Conservation (phyloP, 306 rosid genomes). For the Hippophae rhamnoides region DNA sequence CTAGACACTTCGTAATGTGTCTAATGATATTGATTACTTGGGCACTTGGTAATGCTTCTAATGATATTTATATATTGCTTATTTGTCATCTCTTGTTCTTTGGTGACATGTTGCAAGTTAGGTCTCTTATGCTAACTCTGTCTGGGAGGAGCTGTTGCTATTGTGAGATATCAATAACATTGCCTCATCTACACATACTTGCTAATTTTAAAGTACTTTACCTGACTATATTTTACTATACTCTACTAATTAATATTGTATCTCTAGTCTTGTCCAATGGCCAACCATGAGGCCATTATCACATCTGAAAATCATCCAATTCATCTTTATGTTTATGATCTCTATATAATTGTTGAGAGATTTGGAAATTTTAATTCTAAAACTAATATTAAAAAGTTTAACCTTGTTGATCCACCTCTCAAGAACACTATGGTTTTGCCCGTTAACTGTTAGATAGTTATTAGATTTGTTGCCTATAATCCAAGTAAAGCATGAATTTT, state of each 20-base stretch:
- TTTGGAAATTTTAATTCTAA: constrained; percentile 70
- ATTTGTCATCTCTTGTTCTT: constrained; percentile 14
- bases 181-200: too few relatives aligned
- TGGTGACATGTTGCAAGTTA: constrained; percentile 51
- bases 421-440: constrained; percentile 86
- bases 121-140: constrained; percentile 97
- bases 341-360: constrained; percentile 68
- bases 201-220: too few relatives aligned
- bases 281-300: constrained; percentile 20
- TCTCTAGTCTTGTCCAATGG: too few relatives aligned
- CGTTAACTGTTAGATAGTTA: constrained; percentile 78
- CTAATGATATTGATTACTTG: too few relatives aligned
- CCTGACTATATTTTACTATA: too few relatives aligned
- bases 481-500: constrained; percentile 42
- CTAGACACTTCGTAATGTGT: constrained; percentile 39
- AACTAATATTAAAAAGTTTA: constrained; percentile 52
- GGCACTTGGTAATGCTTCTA: neutral
- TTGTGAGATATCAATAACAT: too few relatives aligned
- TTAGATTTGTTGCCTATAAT: constrained; percentile 82
- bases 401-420: constrained; percentile 82
- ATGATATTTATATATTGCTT: constrained; percentile 11
- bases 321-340: constrained; percentile 90
- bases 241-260: too few relatives aligned
- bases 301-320: constrained; percentile 79
- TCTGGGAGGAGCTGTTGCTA: constrained; percentile 90